A percentile compares a stretch with the other conserved stretches of the same genome.
Evolutionary conservation across 495 filamentous ascomycete species (phyloP).

Genomic region (Trichoderma virens): DNA sequence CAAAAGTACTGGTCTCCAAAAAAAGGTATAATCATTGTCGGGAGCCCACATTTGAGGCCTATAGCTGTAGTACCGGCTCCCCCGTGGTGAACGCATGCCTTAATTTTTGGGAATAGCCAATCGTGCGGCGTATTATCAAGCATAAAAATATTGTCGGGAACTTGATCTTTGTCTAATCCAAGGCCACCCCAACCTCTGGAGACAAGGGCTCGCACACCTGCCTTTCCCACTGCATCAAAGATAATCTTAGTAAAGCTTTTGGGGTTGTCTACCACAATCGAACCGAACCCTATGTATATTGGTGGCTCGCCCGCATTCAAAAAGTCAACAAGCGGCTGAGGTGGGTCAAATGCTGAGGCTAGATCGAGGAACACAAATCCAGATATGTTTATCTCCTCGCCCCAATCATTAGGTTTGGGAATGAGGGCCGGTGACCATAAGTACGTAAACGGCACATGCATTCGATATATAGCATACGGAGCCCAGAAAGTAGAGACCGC

Average conservation of each 20-base stretch:
- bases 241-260: constrained; percentile 54
- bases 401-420: constrained; percentile 72
- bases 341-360: constrained; percentile 56
- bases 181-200: constrained; percentile 62
- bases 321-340: constrained; percentile 53
- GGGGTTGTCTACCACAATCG: constrained; percentile 61
- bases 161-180: constrained; percentile 38
- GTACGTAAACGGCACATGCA: constrained; percentile 70
- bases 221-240: constrained; percentile 50
- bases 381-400: constrained; percentile 57
- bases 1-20: constrained; percentile 77
- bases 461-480: constrained; percentile 52
- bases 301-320: constrained; percentile 51
- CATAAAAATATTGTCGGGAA: constrained; percentile 52
- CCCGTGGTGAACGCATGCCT: constrained; percentile 56
- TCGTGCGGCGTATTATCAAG: constrained; percentile 62
- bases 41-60: constrained; percentile 54
- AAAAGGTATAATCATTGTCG: constrained; percentile 61
- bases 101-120: constrained; percentile 57
- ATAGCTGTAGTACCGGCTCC: constrained; percentile 62
- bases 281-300: constrained; percentile 62
- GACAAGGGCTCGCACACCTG: constrained; percentile 55
- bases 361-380: constrained; percentile 69
- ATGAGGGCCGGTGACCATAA: constrained; percentile 79
- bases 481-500: constrained; percentile 60